Percentiles rank a stretch among this genome's conserved stretches.
Conservation (phyloP, 1,139 yeast species). For the Suhomyces atakaporum region DNA sequence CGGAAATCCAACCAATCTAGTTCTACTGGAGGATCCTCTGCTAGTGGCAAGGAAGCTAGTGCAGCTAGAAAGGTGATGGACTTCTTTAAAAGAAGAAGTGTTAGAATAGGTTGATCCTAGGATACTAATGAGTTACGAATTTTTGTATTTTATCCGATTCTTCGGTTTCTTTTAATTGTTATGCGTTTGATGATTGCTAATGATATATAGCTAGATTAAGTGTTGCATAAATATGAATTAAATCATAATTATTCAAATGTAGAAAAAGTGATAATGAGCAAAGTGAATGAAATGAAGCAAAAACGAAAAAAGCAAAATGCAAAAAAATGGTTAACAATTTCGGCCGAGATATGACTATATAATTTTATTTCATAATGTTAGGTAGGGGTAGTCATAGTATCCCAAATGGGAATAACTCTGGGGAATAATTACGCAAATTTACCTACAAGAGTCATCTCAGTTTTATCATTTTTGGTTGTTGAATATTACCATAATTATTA, state of each 20-base stretch:
- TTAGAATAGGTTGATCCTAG: slow-evolving; percentile 28
- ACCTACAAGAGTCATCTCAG: too few species aligned
- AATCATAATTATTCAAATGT: not conserved
- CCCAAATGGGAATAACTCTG: too few species aligned
- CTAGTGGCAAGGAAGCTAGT: slow-evolving; percentile 55
- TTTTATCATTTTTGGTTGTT: too few species aligned
- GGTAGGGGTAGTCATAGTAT: too few species aligned
- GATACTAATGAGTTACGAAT: slow-evolving; percentile 8
- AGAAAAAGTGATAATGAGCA: too few species aligned
- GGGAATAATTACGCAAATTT: too few species aligned
- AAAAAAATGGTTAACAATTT: too few species aligned
- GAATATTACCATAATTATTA: too few species aligned
- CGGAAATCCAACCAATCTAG: slow-evolving; percentile 17
- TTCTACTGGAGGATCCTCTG: slow-evolving; percentile 21
- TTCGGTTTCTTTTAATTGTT: slow-evolving; percentile 7
- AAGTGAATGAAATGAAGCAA: too few species aligned
- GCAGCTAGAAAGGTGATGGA: slow-evolving; percentile 81
- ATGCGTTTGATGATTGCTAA: slow-evolving; percentile 9
- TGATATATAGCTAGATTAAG: slow-evolving; percentile 5
- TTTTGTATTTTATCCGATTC: slow-evolving; percentile 6
- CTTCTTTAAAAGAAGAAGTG: slow-evolving; percentile 77
- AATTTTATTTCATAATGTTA: too few species aligned
- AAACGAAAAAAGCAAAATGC: too few species aligned
- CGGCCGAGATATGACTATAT: too few species aligned
- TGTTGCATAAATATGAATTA: not conserved